Evolutionary conservation across 177 flowering plant genomes (phyloP), one percentile per base, ranked within the genome.

Genomic region (Vitis hybrid): DNA sequence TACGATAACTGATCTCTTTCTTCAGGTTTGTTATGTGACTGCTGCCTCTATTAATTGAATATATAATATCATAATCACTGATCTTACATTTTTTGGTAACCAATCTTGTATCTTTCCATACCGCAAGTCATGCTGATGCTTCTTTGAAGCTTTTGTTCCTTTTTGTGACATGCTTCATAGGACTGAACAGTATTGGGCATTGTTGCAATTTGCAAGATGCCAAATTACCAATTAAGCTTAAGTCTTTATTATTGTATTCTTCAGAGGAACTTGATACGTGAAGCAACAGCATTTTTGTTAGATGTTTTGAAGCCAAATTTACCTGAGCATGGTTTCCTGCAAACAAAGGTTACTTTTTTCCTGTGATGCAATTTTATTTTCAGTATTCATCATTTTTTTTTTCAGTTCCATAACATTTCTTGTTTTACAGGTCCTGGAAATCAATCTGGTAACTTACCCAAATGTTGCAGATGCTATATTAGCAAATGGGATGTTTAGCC

Each of bases 401-500:
- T 59, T 46, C 10, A 70, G 19, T 24, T 40, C 16, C 64, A 40
- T 74, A 66, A 56, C 49, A 52, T 35, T 58, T 56, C 40, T 16
- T 62, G 40, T 14, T 65, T 18, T 69, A 19, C 80, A 96, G 99
- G 99, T 96, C 18, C 76, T 96, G 81, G 99, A 96, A 71, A 92
- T 96, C 81, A 96, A 96, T 82, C 83, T 96, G 48, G 98, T 96
- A 27, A 92, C 99, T 8, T 96, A 91, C 77, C 98, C 99, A 49
- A 96, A 96, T 82, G 99, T 96, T 46, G 99, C 99, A 58, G 99
- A 96, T 87, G 99, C 99, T 30, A 94, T 96, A 60, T 83, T 96
- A 71, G 98, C 99, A 48, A 96, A 96, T 84, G 99, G 99, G 30
- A 96, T 96, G 99, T 96, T 96, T 75, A 89, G 94, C 77, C 99